These are phyloP conservation scores for Zangia roseola DNA, from an alignment of 768 basidiomycete species.

Conservation along the genomic window DNA sequence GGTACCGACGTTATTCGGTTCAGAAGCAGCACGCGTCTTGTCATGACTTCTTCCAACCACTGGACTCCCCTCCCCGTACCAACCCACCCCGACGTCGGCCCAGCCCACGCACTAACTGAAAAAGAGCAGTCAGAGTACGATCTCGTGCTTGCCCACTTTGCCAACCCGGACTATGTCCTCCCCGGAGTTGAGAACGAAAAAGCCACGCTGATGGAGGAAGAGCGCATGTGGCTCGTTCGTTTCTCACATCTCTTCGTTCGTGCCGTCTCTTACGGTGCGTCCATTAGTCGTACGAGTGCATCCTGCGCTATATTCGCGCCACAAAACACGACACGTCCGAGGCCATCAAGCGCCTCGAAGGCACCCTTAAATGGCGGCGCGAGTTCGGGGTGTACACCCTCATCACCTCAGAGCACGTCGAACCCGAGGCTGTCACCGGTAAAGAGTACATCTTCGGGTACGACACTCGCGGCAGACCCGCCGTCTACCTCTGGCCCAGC, in stretches of 20 bases:
- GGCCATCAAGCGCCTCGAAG: conserved; percentile 66
- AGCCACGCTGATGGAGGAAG: conserved; percentile 54
- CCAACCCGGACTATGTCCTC: conserved; percentile 48
- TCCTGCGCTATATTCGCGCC: conserved; percentile 76
- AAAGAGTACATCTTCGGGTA: conserved; percentile 80
- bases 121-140: conserved; percentile 50
- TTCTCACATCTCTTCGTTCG: not conserved
- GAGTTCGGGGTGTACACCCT: conserved; percentile 71
- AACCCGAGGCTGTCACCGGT: conserved; percentile 80
- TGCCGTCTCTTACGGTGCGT: not conserved
- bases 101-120: conserved; percentile 39
- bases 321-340: conserved; percentile 65
- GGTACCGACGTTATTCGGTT: no score
- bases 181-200: conserved; percentile 44
- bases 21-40: no score
- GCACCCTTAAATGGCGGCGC: conserved; percentile 75
- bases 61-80: conserved; percentile 24
- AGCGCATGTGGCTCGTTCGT: conserved; percentile 76
- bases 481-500: conserved; percentile 62
- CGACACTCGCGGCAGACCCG: conserved; percentile 64
- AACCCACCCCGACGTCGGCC: conserved; percentile 26
- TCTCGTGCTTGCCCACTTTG: conserved; percentile 60
- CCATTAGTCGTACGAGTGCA: conserved; percentile 60
- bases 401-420: conserved; percentile 60
- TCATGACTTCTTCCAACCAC: conserved; percentile 14